phyloP scores from a whole-genome alignment of 2,329 filamentous ascomycete species.

The Nannizzia gypsea region DNA sequence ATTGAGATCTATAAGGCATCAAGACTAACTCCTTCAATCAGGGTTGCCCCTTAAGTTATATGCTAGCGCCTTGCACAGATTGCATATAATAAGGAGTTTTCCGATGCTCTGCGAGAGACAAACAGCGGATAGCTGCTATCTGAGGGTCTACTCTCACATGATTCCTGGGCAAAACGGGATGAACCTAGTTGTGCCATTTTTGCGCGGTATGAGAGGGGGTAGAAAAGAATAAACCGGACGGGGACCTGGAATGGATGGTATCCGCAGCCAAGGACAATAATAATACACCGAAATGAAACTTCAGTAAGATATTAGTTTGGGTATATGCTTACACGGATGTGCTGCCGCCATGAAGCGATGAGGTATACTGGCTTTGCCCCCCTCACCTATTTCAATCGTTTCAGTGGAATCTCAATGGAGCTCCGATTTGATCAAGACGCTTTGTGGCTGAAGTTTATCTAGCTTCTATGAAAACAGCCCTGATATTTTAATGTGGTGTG shows the following conservation, averaged over 20 bases:
- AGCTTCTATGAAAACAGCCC: neutral
- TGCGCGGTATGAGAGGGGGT: neutral
- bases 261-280: neutral
- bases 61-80: no score
- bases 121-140: neutral
- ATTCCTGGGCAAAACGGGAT: neutral
- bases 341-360: neutral
- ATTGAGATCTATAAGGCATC: no score
- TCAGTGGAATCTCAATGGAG: neutral
- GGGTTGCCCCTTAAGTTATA: no score
- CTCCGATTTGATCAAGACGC: neutral
- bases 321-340: neutral
- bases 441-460: slow-evolving; percentile 3
- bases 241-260: neutral
- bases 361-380: no score
- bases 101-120: no score
- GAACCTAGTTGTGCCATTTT: slow-evolving; percentile 1
- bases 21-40: no score
- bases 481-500: no score
- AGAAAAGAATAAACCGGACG: neutral
- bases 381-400: neutral
- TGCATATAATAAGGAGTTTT: no score
- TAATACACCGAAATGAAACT: neutral
- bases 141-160: neutral
- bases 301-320: neutral